Conservation (phyloP, 2,329 filamentous ascomycete species). For the Monilinia aucupariae region DNA sequence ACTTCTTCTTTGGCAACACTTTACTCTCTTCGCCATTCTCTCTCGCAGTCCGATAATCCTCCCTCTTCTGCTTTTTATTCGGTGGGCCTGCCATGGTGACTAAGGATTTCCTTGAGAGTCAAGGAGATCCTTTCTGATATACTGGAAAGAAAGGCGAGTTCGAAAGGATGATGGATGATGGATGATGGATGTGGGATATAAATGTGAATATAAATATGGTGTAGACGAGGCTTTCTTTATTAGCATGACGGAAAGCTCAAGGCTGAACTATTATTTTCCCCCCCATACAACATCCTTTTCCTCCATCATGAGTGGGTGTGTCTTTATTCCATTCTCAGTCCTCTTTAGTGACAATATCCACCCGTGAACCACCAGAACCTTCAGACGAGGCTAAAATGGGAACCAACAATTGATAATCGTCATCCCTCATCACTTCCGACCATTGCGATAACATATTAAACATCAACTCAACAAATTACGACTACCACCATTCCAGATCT, state of each 20-base stretch:
- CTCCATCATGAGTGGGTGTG: too few species aligned
- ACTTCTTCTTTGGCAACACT: constrained; percentile 80
- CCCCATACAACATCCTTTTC: too few species aligned
- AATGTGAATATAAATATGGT: too few species aligned
- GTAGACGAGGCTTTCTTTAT: neutral
- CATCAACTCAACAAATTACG: too few species aligned
- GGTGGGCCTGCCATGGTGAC: constrained; percentile 40
- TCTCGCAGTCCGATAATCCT: constrained; percentile 55
- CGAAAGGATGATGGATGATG: neutral
- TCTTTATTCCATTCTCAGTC: neutral
- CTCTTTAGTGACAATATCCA: too few species aligned
- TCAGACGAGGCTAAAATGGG: neutral
- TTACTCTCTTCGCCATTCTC: constrained; percentile 41
- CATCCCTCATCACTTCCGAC: neutral
- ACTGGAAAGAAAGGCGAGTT: neutral
- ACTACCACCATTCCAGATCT: too few species aligned
- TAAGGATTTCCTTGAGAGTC: constrained; percentile 1
- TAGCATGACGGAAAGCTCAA: constrained; percentile 16
- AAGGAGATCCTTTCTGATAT: neutral
- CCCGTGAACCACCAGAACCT: too few species aligned
- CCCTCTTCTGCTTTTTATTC: constrained; percentile 60
- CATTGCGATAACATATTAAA: too few species aligned
- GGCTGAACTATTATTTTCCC: constrained; percentile 17
- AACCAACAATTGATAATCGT: neutral
- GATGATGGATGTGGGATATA: too few species aligned